These are phyloP conservation scores for Taiozyma onychis DNA, from an alignment of 1,139 yeast species.

Conservation along the genomic window DNA sequence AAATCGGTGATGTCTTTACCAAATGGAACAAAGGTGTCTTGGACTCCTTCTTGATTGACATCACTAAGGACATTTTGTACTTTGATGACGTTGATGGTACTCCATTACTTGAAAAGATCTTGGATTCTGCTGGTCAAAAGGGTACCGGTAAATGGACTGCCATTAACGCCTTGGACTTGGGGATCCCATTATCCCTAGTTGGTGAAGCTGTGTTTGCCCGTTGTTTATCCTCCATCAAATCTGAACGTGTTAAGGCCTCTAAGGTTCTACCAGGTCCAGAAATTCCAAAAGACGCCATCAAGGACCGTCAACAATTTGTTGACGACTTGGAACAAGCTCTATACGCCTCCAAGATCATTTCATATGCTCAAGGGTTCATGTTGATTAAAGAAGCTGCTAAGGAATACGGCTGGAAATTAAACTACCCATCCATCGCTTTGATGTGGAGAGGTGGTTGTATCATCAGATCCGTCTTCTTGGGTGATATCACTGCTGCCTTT, in stretches of 20 bases:
- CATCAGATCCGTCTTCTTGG: conserved; percentile 97
- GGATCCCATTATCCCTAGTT: conserved; percentile 96
- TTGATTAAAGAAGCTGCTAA: conserved; percentile 96
- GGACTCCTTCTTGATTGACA: conserved; percentile 95
- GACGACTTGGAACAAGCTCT: conserved; percentile 97
- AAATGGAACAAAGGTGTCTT: conserved; percentile 97
- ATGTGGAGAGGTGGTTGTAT: conserved; percentile 99
- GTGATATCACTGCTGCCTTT: conserved; percentile 95
- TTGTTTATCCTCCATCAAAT: conserved; percentile 89
- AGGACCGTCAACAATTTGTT: conserved; percentile 77
- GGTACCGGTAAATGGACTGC: conserved; percentile 99
- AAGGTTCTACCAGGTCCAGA: conserved; percentile 73
- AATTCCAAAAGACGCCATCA: conserved; percentile 50
- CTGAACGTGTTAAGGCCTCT: conserved; percentile 86
- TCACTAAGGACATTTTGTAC: conserved; percentile 91
- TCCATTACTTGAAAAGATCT: conserved; percentile 92
- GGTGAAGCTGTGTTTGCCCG: conserved; percentile 99
- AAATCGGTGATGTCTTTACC: conserved; percentile 88
- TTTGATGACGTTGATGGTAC: conserved; percentile 80
- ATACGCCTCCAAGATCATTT: conserved; percentile 97
- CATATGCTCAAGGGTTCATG: conserved; percentile 99
- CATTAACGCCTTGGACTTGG: conserved; percentile 93
- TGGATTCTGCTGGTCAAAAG: conserved; percentile 98
- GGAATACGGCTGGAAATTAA: conserved; percentile 94
- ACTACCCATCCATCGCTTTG: conserved; percentile 96